A percentile compares a stretch with the other conserved stretches of the same genome.
phyloP scores from a whole-genome alignment of 768 basidiomycete genomes.

The Strobilomyces dryophilus region DNA sequence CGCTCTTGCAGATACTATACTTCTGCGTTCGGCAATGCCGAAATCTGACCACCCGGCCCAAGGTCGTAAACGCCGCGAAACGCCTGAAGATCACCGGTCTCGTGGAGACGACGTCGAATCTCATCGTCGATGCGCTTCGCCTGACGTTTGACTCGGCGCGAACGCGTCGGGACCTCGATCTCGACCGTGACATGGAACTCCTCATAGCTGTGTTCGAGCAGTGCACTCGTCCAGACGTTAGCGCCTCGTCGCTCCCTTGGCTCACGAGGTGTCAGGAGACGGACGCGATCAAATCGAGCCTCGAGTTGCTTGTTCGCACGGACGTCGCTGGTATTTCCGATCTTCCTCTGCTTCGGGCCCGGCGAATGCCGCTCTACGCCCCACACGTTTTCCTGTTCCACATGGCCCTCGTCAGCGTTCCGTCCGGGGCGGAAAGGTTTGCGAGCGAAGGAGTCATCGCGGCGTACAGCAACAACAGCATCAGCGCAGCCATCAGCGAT shows the following conservation, averaged over 20 bases:
- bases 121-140: constrained; percentile 66
- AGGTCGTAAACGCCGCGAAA: constrained; percentile 54
- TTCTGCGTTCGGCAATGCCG: constrained; percentile 68
- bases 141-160: constrained; percentile 64
- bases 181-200: constrained; percentile 79
- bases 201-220: constrained; percentile 82
- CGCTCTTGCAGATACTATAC: constrained; percentile 75
- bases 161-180: constrained; percentile 51
- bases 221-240: constrained; percentile 65
- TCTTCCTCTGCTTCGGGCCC: constrained; percentile 53
- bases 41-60: constrained; percentile 44
- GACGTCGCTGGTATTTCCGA: constrained; percentile 72
- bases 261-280: constrained; percentile 76
- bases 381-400: constrained; percentile 83
- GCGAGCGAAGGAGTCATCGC: constrained; percentile 78
- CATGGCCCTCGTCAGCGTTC: constrained; percentile 73
- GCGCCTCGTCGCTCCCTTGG: constrained; percentile 70
- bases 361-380: constrained; percentile 66
- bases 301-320: constrained; percentile 65
- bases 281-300: constrained; percentile 69
- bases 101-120: constrained; percentile 56
- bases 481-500: constrained; percentile 71
- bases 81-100: constrained; percentile 55
- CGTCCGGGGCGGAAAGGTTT: constrained; percentile 77
- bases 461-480: constrained; percentile 79